Evolutionary conservation across 495 filamentous ascomycete genomes (phyloP).

Genomic region (Daldinia bambusicola): DNA sequence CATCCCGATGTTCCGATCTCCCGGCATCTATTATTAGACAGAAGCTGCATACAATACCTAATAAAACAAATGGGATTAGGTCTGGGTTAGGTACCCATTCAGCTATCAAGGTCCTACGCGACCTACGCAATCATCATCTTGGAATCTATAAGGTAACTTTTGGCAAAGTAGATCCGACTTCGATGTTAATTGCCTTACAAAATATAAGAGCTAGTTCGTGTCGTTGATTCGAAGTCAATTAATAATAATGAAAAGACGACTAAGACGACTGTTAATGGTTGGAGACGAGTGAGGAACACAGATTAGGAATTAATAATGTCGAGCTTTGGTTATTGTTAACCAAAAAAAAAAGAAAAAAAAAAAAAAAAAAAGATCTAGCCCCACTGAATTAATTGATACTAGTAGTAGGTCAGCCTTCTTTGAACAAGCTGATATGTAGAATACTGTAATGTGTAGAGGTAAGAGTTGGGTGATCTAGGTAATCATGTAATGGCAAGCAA

Average conservation of each 20-base stretch:
- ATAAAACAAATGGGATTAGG: not conserved
- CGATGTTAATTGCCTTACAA: not conserved
- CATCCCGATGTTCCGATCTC: constrained; percentile 7
- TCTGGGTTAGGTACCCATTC: constrained; percentile 2
- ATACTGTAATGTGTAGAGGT: too few relatives aligned
- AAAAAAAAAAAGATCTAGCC: too few relatives aligned
- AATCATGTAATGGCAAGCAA: too few relatives aligned
- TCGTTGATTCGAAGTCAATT: not conserved
- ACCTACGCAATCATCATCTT: not conserved
- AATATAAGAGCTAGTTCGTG: not conserved
- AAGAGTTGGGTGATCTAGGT: too few relatives aligned
- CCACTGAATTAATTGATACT: constrained; percentile 29
- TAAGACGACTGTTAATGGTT: not conserved
- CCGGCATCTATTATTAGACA: not conserved
- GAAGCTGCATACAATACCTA: too few relatives aligned
- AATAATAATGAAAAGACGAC: constrained; percentile 1
- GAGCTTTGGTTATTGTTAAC: constrained; percentile 3
- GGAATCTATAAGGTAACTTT: not conserved
- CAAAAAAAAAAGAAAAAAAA: too few relatives aligned
- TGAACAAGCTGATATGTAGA: not conserved
- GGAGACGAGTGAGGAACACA: constrained; percentile 13
- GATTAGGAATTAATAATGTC: constrained; percentile 12
- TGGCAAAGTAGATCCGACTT: not conserved
- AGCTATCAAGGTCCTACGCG: constrained; percentile 1
- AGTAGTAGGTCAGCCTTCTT: not conserved